These are phyloP conservation scores for Daldinia loculata DNA, from an alignment of 495 filamentous ascomycete genomes.

Conservation along the genomic window DNA sequence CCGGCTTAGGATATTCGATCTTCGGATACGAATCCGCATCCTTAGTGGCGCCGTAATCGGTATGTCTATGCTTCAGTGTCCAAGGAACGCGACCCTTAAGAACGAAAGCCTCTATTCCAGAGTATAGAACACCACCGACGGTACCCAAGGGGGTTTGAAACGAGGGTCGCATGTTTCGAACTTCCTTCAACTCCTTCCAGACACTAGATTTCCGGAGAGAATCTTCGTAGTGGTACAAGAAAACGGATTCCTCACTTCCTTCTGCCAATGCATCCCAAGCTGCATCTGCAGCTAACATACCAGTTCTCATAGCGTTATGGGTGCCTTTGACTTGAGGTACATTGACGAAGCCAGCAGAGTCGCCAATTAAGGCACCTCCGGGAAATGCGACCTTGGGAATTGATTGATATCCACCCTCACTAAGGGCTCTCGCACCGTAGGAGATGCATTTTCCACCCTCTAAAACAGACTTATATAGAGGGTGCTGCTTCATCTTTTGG, in stretches of 20 bases:
- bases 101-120: slow-evolving; percentile 88
- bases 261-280: slow-evolving; percentile 76
- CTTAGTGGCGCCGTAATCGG: slow-evolving; percentile 81
- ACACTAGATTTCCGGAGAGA: slow-evolving; percentile 84
- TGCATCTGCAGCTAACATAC: slow-evolving; percentile 95
- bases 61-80: slow-evolving; percentile 86
- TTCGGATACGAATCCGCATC: slow-evolving; percentile 78
- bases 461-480: slow-evolving; percentile 79
- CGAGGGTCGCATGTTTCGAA: slow-evolving; percentile 96
- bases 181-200: slow-evolving; percentile 93
- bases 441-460: slow-evolving; percentile 98
- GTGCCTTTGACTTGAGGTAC: slow-evolving; percentile 99
- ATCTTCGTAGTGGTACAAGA: slow-evolving; percentile 95
- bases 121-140: slow-evolving; percentile 90
- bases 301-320: slow-evolving; percentile 96
- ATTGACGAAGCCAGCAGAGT: slow-evolving; percentile 96
- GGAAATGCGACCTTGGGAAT: slow-evolving; percentile 97
- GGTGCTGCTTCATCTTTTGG: slow-evolving; percentile 98
- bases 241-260: slow-evolving; percentile 71
- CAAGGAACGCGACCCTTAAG: slow-evolving; percentile 87
- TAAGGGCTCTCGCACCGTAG: slow-evolving; percentile 91
- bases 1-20: slow-evolving; percentile 97
- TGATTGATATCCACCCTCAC: slow-evolving; percentile 96
- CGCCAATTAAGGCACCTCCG: slow-evolving; percentile 93
- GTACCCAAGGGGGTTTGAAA: slow-evolving; percentile 87